A percentile compares a stretch with the other conserved stretches of the same genome.
Conservation (phyloP, 345 rosid genomes). For the Eutrema japonicum region DNA sequence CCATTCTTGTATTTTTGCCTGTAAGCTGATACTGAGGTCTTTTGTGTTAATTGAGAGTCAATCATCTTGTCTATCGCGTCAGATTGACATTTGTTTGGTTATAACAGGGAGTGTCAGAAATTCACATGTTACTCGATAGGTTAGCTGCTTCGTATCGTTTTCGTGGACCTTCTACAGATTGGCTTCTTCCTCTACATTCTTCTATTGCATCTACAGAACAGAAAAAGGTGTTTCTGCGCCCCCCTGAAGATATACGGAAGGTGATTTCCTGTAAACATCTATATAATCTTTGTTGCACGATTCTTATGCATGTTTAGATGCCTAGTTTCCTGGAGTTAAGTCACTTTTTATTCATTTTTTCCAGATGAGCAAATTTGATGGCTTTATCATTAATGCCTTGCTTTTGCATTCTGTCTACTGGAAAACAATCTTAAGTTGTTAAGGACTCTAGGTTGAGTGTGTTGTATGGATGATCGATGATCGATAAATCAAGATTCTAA, state of each 20-base stretch:
- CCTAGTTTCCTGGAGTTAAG: not conserved
- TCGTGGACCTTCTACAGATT: constrained; percentile 78
- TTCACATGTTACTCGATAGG: constrained; percentile 68
- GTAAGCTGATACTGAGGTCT: constrained; percentile 51
- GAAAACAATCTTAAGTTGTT: not conserved
- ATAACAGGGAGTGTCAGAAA: constrained; percentile 81
- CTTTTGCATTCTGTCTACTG: constrained; percentile 4
- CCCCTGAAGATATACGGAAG: constrained; percentile 79
- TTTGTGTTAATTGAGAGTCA: constrained; percentile 4
- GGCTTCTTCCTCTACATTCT: constrained; percentile 93
- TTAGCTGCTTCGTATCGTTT: constrained; percentile 81
- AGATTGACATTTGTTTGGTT: constrained; percentile 31
- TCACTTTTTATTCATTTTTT: constrained; percentile 16
- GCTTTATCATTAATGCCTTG: constrained; percentile 7
- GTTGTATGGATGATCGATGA: no score
- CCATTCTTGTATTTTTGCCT: constrained; percentile 84
- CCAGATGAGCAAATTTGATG: not conserved
- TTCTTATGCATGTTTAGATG: constrained; percentile 21
- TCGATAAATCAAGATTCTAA: no score
- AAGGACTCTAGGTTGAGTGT: not conserved
- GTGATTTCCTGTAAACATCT: constrained; percentile 47
- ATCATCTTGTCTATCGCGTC: constrained; percentile 11
- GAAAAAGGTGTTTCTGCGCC: constrained; percentile 73
- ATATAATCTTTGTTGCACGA: constrained; percentile 7
- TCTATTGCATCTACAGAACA: constrained; percentile 75